phyloP scores from a whole-genome alignment of 2,329 filamentous ascomycete species.

The Penicillium hesseltinei region DNA sequence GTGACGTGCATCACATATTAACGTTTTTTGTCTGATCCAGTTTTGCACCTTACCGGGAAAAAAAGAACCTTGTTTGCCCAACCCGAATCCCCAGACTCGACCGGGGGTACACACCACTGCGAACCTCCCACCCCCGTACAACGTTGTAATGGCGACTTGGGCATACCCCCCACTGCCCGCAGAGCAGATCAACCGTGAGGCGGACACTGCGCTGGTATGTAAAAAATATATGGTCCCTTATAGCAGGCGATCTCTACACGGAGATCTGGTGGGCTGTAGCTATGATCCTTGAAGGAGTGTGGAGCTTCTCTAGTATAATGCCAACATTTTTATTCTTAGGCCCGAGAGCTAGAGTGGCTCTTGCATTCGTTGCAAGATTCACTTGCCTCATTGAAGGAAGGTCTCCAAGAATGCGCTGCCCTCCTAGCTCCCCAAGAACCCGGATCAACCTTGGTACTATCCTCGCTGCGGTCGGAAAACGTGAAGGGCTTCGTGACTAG shows the following conservation, averaged over 20 bases:
- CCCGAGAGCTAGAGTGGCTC: constrained; percentile 63
- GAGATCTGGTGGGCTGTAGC: neutral
- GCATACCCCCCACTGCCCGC: constrained; percentile 59
- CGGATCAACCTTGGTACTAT: constrained; percentile 85
- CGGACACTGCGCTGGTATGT: constrained; percentile 53
- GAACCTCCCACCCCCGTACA: neutral
- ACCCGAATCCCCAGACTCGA: neutral
- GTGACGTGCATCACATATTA: constrained; percentile 23
- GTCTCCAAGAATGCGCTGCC: constrained; percentile 83
- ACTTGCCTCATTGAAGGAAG: constrained; percentile 61
- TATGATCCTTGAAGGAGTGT: constrained; percentile 1
- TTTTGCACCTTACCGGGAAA: constrained; percentile 1
- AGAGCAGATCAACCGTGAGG: constrained; percentile 51
- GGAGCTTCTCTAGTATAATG: constrained; percentile 13
- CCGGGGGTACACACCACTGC: neutral
- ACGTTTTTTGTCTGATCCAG: constrained; percentile 16
- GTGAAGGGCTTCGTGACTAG: constrained; percentile 92
- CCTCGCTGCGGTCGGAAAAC: constrained; percentile 79
- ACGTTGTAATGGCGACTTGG: constrained; percentile 56
- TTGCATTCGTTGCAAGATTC: constrained; percentile 61
- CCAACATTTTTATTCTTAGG: constrained; percentile 35
- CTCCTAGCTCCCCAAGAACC: constrained; percentile 81
- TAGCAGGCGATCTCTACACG: neutral
- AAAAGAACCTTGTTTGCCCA: neutral
- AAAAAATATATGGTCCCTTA: constrained; percentile 8